These are phyloP conservation scores for Scenedesmus sp. DNA, from an alignment of 163 green algal genomes.

Conservation along the genomic window DNA sequence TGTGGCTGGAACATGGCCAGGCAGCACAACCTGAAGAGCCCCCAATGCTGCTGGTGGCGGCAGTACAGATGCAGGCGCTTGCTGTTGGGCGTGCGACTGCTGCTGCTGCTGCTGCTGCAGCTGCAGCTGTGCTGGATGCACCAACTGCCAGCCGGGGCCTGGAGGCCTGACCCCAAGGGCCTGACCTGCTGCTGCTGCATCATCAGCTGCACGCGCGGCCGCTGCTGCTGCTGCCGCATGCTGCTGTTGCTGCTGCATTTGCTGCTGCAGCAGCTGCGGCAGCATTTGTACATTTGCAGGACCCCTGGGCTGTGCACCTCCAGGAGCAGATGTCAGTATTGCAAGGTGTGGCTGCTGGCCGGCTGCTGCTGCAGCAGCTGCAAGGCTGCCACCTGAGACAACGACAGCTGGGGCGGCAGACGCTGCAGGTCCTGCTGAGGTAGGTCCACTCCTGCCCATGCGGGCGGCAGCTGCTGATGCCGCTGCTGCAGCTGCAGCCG, in stretches of 20 bases:
- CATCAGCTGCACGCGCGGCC: background rate
- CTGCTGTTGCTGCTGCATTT: background rate
- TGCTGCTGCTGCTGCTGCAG: conserved; percentile 34
- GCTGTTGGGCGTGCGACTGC: background rate
- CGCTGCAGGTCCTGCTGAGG: background rate
- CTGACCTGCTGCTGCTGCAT: conserved; percentile 12
- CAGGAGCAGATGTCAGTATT: background rate
- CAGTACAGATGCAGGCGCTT: background rate
- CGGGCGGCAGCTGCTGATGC: conserved; percentile 8
- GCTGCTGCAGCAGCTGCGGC: conserved; percentile 16
- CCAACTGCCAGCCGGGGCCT: background rate
- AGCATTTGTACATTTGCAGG: background rate
- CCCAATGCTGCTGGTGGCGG: conserved; percentile 28
- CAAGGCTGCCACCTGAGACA: background rate
- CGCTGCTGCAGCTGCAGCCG: conserved; percentile 14
- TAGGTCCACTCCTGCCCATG: background rate
- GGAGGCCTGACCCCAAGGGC: background rate
- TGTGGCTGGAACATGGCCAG: background rate
- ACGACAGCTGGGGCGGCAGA: background rate
- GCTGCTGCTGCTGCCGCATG: background rate
- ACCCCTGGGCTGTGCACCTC: background rate
- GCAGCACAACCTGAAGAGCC: conserved; percentile 14
- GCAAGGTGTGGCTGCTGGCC: background rate
- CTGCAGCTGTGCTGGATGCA: background rate
- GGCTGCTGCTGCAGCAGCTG: conserved; percentile 22